A percentile compares a stretch with the other conserved stretches of the same genome.
Evolutionary conservation across 352 stramenopile genomes (phyloP).

Genomic region (Phytophthora quininea): DNA sequence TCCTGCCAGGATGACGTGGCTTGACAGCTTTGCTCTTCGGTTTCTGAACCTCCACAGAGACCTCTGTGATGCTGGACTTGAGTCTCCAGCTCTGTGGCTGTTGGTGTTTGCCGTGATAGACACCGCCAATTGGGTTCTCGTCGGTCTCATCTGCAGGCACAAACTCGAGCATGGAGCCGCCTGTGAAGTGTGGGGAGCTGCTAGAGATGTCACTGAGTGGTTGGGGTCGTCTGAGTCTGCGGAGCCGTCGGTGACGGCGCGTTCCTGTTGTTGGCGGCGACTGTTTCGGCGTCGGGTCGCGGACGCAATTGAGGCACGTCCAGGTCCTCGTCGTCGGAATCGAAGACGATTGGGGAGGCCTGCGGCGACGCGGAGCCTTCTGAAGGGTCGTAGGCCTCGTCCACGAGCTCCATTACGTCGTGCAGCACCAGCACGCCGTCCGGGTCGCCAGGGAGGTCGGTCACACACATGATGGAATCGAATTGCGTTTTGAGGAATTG

Average conservation of each 20-base stretch:
- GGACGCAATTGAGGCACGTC: slow-evolving; percentile 27
- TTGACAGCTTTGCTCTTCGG: slow-evolving; percentile 7
- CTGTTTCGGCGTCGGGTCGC: slow-evolving; percentile 4
- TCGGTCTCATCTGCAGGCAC: slow-evolving; percentile 21
- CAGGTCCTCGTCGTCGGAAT: slow-evolving; percentile 38
- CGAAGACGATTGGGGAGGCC: slow-evolving; percentile 27
- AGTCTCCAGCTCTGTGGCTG: slow-evolving; percentile 26
- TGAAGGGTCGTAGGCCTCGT: slow-evolving; percentile 21
- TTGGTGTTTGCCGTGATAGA: slow-evolving; percentile 34
- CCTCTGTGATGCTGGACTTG: slow-evolving; percentile 24
- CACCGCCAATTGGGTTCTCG: slow-evolving; percentile 25
- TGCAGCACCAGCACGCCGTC: slow-evolving; percentile 37
- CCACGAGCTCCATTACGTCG: slow-evolving; percentile 39
- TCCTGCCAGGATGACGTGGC: slow-evolving; percentile 11
- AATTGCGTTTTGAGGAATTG: background rate
- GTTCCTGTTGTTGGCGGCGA: slow-evolving; percentile 3
- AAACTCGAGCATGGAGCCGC: slow-evolving; percentile 25
- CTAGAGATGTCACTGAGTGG: slow-evolving; percentile 15
- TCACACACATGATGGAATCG: slow-evolving; percentile 32
- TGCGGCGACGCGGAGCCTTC: slow-evolving; percentile 9
- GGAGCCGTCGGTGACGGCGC: background rate
- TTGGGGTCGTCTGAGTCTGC: slow-evolving; percentile 11
- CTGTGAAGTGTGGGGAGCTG: no score
- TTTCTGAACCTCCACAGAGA: slow-evolving; percentile 3
- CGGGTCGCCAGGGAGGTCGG: slow-evolving; percentile 30